Evolutionary conservation across 2,329 filamentous ascomycete genomes (phyloP), one percentile per base, ranked within the genome.

Genomic region (Penicillium sp.): DNA sequence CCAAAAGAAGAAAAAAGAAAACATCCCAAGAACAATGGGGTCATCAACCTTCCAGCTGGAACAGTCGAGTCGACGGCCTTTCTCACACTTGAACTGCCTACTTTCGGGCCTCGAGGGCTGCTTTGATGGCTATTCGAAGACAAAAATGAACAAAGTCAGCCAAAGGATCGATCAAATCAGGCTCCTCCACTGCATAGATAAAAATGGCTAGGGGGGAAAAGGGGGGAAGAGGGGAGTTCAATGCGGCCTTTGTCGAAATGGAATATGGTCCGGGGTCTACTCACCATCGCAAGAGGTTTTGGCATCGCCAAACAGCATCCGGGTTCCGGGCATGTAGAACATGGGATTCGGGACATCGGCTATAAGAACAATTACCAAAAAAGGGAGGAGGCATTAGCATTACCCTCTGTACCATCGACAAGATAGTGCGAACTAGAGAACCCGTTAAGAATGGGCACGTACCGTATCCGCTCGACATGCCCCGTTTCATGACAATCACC

Each of bases 251-350:
- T 18, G 18, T 18, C 18, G 18, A 43, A 32, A 32, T 32, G 29
- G 5, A 32, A 18, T 18, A 18, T 18, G 18, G 18, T 18, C 18
- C 2, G 29, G 29, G 29, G 7, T 43, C 25, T 25, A 68, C 80
- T 66, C 62, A 86, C 83, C 86, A 73, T 93, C 88, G 63, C 87
- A 91, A 50, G 84, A 86, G 50, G 81, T 79, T 73, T 88, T 91
- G 18, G 90, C 90, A 72, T 95, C 90, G 26, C 90, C 89, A 70
- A 95, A 95, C 49, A 95, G 68, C 90, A 95, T 95, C 72, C 85
- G 87, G 2, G 89, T 90, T 44, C 85, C 85, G 3, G 86, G 85
- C 86, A 90, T 91, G 70, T 84, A 93, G 69, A 94, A 93, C 88
- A 95, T 90, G 1, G 90, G 89, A 64, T 95, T 95, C 9, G 86